Base-by-base conservation (phyloP, 768 basidiomycete species). In the Leucocoprinus birnbaumii region DNA sequence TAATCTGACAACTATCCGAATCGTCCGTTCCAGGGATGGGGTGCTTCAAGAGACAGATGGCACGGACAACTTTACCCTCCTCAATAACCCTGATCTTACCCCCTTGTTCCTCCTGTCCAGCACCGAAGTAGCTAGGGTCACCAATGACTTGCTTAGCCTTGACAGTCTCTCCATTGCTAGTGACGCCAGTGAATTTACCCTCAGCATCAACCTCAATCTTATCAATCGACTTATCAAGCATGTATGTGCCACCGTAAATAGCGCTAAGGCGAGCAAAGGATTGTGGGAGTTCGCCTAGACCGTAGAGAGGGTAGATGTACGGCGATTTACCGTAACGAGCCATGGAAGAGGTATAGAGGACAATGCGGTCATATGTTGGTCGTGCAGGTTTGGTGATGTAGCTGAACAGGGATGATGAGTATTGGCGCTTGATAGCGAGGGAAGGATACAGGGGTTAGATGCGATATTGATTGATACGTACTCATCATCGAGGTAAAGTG, bases 241-340 rank as follows among this genome's bases (percentile, higher is more conserved):
- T 99, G 78, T 99, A 99, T 11, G 97, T 99, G 40, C 97, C 97
- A 38, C 97, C 97, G 67, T 99, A 98, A 68, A 99, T 98, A 61
- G 97, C 97, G 59, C 91, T 94, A 52, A 99, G 84, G 64, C 97
- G 93, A 7, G 97, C 97, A 67, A 99, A 99, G 2, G 97, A 92
- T 68, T 99, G 97, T 9, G 97, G 97, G 48, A 99, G 90, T 69
- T 99, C 97, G 61, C 97, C 97, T 56, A 99, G 90, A 59, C 97
- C 97, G 71, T 98, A 99, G 37, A 98, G 81, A 14, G 97, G 97
- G 77, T 99, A 99, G 67, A 99, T 97, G 79, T 99, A 99, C 0
- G 97, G 97, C 11, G 97, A 98, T 73, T 99, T 98, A 63, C 96
- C 97, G 72, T 96, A 99, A 48, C 96, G 89, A 16, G 96, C 94